Conservation (phyloP, 108 stramenopile genomes). For the Epithemia pelagica region DNA sequence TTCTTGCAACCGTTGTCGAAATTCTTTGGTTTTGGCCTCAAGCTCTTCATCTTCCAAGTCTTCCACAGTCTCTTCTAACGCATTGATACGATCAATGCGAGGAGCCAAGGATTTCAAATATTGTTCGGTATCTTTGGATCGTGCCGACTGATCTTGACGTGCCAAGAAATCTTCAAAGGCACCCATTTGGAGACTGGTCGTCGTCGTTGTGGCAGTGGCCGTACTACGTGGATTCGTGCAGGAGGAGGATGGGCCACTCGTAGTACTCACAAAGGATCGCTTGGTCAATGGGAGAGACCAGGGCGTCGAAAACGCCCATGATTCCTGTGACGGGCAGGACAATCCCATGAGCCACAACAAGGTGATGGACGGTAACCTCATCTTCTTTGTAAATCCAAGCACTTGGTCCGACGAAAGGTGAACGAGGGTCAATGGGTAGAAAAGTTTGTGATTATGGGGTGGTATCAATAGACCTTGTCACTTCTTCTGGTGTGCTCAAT, state of each 20-base stretch:
- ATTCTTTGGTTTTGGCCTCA: constrained; percentile 75
- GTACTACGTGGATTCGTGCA: neutral
- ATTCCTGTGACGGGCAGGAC: too few species aligned
- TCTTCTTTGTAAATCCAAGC: too few species aligned
- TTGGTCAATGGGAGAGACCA: too few species aligned
- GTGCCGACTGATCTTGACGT: constrained; percentile 39
- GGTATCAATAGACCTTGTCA: too few species aligned
- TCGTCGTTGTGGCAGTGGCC: neutral
- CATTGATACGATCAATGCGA: constrained; percentile 81
- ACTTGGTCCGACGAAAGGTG: too few species aligned
- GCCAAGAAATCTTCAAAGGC: constrained; percentile 77
- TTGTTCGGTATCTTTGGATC: constrained; percentile 46
- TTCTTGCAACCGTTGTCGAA: constrained; percentile 44
- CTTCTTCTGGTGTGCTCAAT: too few species aligned
- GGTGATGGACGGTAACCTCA: too few species aligned
- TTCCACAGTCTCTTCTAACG: constrained; percentile 74
- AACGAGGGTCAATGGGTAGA: too few species aligned
- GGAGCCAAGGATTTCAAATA: constrained; percentile 55
- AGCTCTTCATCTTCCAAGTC: constrained; percentile 83
- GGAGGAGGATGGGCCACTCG: neutral
- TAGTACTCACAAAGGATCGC: too few species aligned
- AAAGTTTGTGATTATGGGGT: too few species aligned
- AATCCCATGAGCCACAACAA: too few species aligned
- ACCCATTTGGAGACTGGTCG: constrained; percentile 36
- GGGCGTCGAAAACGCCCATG: too few species aligned